phyloP scores from a whole-genome alignment of 139 green algal species.

The Closterium sp. region DNA sequence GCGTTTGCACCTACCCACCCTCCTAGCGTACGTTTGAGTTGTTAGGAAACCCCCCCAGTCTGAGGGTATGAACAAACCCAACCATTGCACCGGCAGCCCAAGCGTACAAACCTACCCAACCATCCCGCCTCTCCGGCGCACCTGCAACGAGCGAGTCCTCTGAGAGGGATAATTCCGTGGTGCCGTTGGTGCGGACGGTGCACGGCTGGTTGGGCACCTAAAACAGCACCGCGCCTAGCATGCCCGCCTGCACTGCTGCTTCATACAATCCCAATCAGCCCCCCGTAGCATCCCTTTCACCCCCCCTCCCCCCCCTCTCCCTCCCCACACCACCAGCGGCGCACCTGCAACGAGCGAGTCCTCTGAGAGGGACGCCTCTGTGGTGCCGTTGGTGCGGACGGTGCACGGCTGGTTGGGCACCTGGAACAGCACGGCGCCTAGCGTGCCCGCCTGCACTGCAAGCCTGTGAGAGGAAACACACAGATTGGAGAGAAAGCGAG shows the following conservation, averaged over 20 bases:
- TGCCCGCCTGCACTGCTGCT: slow-evolving; percentile 12
- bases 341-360: slow-evolving; percentile 30
- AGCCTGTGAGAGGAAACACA: not conserved
- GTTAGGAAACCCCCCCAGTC: too few relatives aligned
- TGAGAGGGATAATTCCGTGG: not conserved
- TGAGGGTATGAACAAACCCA: too few relatives aligned
- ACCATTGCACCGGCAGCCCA: too few relatives aligned
- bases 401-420: slow-evolving; percentile 39
- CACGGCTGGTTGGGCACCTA: slow-evolving; percentile 40
- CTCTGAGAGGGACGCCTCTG: slow-evolving; percentile 8
- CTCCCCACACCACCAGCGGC: too few relatives aligned
- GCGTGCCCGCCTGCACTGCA: slow-evolving; percentile 2
- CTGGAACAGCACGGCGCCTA: slow-evolving; percentile 13
- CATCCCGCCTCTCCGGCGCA: not conserved
- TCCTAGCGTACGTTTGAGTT: too few relatives aligned
- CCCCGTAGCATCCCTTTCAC: too few relatives aligned
- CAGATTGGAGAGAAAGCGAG: not conserved
- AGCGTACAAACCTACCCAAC: too few relatives aligned
- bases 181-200: slow-evolving; percentile 12
- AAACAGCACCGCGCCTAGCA: not conserved
- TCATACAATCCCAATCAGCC: too few relatives aligned
- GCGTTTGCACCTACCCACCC: too few relatives aligned
- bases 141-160: slow-evolving; percentile 39
- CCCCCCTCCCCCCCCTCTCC: too few relatives aligned
- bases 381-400: slow-evolving; percentile 3